Conservation (phyloP, 164 flowering plant genomes). For the Piper betle region DNA sequence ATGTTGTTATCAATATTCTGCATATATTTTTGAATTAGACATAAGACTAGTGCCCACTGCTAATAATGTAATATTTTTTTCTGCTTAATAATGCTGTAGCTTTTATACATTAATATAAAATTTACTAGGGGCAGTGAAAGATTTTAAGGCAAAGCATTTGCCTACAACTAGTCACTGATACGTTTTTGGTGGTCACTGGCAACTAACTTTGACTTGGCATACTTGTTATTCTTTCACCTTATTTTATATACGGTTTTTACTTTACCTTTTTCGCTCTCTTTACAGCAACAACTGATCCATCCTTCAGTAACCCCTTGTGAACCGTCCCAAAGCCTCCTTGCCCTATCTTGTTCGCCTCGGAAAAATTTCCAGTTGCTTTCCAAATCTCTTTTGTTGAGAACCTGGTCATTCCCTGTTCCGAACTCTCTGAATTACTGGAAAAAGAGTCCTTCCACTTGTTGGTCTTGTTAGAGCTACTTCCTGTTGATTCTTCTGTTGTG, state of each 20-base stretch:
- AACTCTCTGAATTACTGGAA: slow-evolving; percentile 16
- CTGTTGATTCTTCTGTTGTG: slow-evolving; percentile 27
- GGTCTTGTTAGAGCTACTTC: slow-evolving; percentile 19
- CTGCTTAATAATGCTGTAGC: neutral
- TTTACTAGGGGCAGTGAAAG: neutral
- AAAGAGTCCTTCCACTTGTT: slow-evolving; percentile 15
- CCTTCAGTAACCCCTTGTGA: slow-evolving; percentile 42
- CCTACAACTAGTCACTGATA: neutral
- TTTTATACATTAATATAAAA: no score
- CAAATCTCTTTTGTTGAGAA: slow-evolving; percentile 40
- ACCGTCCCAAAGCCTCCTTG: slow-evolving; percentile 62
- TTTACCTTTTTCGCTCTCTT: slow-evolving; percentile 64
- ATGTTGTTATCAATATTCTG: no score
- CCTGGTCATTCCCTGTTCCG: slow-evolving; percentile 13
- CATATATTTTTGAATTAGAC: no score
- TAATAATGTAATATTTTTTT: no score
- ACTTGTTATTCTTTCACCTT: no score
- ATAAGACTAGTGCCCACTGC: neutral
- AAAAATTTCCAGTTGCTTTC: slow-evolving; percentile 49
- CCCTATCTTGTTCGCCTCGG: slow-evolving; percentile 38
- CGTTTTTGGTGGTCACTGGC: neutral
- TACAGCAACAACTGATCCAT: slow-evolving; percentile 53
- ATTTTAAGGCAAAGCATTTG: neutral
- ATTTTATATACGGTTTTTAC: no score
- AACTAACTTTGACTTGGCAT: no score